phyloP scores from a whole-genome alignment of 805 yeast species.

The Schizosaccharomyces lindneri region DNA sequence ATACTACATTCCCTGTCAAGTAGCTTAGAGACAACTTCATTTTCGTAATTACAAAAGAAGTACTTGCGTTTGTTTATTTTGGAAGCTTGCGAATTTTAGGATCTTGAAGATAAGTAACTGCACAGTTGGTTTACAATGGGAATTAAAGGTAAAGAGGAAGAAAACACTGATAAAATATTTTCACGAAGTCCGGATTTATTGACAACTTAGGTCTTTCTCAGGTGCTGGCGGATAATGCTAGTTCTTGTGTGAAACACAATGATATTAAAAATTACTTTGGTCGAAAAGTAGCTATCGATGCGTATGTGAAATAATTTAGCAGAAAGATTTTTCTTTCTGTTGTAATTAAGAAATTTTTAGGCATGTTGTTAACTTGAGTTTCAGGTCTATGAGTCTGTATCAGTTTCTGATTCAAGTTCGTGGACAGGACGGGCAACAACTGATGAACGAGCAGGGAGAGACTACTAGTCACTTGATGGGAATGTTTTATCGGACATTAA shows the following conservation, averaged over 20 bases:
- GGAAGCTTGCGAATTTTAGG: background rate
- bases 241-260: constrained; percentile 45
- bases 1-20: no score
- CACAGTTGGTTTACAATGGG: background rate
- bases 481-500: constrained; percentile 74
- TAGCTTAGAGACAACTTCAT: no score
- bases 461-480: constrained; percentile 90
- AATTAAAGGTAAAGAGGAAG: background rate
- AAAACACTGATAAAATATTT: background rate
- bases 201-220: constrained; percentile 44
- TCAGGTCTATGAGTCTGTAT: constrained; percentile 88
- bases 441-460: constrained; percentile 71
- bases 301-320: background rate
- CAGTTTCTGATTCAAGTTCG: constrained; percentile 91
- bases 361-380: constrained; percentile 9
- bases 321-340: background rate
- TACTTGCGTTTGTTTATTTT: background rate
- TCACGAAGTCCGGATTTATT: background rate
- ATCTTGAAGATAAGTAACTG: background rate
- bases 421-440: constrained; percentile 86
- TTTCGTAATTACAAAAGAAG: no score
- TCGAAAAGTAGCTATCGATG: constrained; percentile 75
- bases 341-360: background rate
- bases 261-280: constrained; percentile 78
- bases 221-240: constrained; percentile 72